Percentiles rank a stretch among this genome's conserved stretches.
Conservation (phyloP, 108 stramenopile genomes). For the Chaetoceros muelleri region DNA sequence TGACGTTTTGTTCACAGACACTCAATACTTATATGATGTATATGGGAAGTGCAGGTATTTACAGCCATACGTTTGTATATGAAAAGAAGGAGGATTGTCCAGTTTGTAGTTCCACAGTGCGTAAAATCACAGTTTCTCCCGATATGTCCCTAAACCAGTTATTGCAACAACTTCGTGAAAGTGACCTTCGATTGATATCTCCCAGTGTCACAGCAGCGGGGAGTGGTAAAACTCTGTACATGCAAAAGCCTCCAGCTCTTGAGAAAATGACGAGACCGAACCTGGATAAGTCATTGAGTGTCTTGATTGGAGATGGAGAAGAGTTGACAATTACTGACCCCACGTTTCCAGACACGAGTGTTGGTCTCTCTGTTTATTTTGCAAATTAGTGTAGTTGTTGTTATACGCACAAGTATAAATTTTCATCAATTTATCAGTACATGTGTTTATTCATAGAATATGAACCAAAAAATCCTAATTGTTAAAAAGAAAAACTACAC, state of each 20-base stretch:
- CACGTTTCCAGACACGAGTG: conserved; percentile 36
- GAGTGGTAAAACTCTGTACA: conserved; percentile 74
- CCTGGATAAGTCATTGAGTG: conserved; percentile 77
- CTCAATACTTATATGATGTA: conserved; percentile 97
- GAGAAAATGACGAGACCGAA: conserved; percentile 78
- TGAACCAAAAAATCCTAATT: no score
- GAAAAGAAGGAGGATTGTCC: conserved; percentile 82
- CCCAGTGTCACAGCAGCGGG: conserved; percentile 70
- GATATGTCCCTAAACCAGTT: conserved; percentile 57
- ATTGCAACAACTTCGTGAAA: conserved; percentile 58
- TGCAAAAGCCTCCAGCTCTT: conserved; percentile 84
- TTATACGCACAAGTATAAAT: no score
- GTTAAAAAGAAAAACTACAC: no score
- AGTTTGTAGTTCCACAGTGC: conserved; percentile 62
- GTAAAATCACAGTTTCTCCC: conserved; percentile 34
- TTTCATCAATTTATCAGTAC: no score
- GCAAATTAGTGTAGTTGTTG: no score
- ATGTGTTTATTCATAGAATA: no score
- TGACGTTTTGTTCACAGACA: conserved; percentile 86
- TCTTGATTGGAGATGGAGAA: conserved; percentile 76
- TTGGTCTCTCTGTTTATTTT: conserved; percentile 24
- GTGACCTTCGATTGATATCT: conserved; percentile 70
- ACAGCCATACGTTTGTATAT: conserved; percentile 87
- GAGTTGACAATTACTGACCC: conserved; percentile 89
- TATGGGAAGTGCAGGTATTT: conserved; percentile 74